Conservation (phyloP, 1,284 basidiomycete genomes). For the Violaceomyces palustris region DNA sequence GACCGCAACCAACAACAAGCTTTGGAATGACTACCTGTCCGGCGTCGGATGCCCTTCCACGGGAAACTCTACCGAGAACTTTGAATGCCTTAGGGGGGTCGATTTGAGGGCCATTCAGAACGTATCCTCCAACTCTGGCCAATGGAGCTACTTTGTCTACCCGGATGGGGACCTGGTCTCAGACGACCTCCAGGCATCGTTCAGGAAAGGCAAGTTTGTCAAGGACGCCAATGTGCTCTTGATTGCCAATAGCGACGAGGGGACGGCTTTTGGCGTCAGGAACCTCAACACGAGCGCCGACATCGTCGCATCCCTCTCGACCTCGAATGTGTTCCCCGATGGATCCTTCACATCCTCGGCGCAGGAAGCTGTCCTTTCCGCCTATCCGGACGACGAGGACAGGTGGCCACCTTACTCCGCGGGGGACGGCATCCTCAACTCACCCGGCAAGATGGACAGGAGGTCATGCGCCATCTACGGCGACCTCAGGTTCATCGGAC, state of each 20-base stretch:
- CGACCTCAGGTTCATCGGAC: constrained; percentile 11
- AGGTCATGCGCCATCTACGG: constrained; percentile 16
- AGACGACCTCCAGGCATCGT: constrained; percentile 12
- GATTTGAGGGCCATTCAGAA: constrained; percentile 14
- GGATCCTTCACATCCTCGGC: constrained; percentile 1
- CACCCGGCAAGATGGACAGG: constrained; percentile 9
- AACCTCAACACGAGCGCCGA: constrained; percentile 12
- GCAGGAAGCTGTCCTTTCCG: neutral
- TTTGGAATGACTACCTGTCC: constrained; percentile 2
- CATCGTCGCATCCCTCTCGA: constrained; percentile 5
- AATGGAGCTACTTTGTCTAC: constrained; percentile 2
- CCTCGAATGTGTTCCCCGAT: constrained; percentile 4
- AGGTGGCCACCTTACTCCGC: constrained; percentile 16
- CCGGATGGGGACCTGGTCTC: constrained; percentile 14
- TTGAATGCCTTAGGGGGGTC: constrained; percentile 12
- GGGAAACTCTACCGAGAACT: neutral
- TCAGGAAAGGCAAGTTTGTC: constrained; percentile 10
- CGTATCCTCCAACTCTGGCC: no score
- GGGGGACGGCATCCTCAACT: constrained; percentile 6
- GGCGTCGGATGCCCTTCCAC: constrained; percentile 4
- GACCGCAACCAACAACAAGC: constrained; percentile 1
- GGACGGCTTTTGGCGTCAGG: constrained; percentile 14
- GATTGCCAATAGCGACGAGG: constrained; percentile 15
- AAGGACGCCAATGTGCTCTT: constrained; percentile 3
- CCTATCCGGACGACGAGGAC: constrained; percentile 23